Conservation (phyloP, 352 stramenopile species). For the Phytophthora pisi region DNA sequence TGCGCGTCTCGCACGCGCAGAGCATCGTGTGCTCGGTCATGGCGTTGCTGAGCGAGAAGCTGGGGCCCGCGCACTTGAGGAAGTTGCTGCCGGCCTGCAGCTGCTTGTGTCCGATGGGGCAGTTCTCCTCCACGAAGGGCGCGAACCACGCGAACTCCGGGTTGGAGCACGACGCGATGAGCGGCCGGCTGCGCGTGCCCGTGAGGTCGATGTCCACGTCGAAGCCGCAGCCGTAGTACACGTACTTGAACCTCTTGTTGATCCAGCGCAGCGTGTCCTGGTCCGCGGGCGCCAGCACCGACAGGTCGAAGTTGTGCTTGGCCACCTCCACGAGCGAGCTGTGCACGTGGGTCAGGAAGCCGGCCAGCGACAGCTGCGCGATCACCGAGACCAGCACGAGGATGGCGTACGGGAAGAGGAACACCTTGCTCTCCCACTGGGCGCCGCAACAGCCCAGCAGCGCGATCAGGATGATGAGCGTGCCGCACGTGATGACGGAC, state of each 20-base stretch:
- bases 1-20: constrained; percentile 79
- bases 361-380: constrained; percentile 76
- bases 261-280: constrained; percentile 77
- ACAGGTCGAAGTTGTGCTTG: constrained; percentile 75
- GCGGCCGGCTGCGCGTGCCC: constrained; percentile 31
- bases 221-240: constrained; percentile 76
- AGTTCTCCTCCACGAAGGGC: constrained; percentile 73
- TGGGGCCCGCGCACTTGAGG: constrained; percentile 66
- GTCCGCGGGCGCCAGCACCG: constrained; percentile 55
- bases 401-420: constrained; percentile 84
- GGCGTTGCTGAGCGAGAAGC: constrained; percentile 63
- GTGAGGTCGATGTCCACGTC: constrained; percentile 70
- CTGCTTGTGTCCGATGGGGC: constrained; percentile 61
- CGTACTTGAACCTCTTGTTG: constrained; percentile 77
- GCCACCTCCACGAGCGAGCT: constrained; percentile 68
- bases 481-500: constrained; percentile 81
- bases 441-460: constrained; percentile 80
- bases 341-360: constrained; percentile 85
- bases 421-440: constrained; percentile 88
- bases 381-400: constrained; percentile 80
- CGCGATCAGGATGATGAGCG: constrained; percentile 79
- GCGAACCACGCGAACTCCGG: constrained; percentile 75
- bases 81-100: constrained; percentile 65
- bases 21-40: constrained; percentile 84
- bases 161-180: constrained; percentile 65